Percentiles rank a stretch among this genome's conserved stretches.
These are phyloP conservation scores for Thuidium tamariscinum DNA, from an alignment of 225 moss, liverwort and hornwort genomes.

Conservation along the genomic window DNA sequence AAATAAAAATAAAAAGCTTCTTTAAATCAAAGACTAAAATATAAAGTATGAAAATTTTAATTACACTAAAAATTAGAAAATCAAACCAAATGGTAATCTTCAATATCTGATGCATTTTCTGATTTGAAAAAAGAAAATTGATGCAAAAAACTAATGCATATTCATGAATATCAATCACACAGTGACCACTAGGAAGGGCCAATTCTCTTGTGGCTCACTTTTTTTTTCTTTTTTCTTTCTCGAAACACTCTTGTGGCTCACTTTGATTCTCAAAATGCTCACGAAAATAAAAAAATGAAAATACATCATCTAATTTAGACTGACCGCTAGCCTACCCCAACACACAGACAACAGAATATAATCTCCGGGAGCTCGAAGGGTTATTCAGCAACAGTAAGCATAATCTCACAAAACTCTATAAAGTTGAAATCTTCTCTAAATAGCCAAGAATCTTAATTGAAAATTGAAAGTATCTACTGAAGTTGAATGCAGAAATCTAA, in stretches of 20 bases:
- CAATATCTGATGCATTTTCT: neutral
- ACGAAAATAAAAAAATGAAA: no score
- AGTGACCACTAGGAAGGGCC: neutral
- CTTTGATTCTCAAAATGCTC: neutral
- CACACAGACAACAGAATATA: neutral
- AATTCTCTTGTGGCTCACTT: neutral
- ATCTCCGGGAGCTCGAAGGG: neutral
- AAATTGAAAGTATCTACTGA: neutral
- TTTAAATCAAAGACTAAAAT: fast-evolving
- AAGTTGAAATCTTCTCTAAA: neutral
- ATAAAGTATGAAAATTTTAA: neutral
- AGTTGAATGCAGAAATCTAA: neutral
- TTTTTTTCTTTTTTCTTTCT: no score
- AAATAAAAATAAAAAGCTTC: no score
- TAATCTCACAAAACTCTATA: neutral
- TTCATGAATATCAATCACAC: neutral
- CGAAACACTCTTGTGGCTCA: neutral
- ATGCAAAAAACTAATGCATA: neutral
- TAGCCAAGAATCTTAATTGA: neutral
- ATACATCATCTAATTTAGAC: neutral
- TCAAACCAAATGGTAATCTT: neutral
- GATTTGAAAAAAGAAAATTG: no score
- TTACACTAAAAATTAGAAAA: neutral
- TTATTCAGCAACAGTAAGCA: neutral
- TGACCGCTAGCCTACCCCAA: neutral